Percentiles rank a stretch among this genome's conserved stretches.
Conservation (phyloP, 2,329 filamentous ascomycete genomes). For the Bipolaris victoriae region DNA sequence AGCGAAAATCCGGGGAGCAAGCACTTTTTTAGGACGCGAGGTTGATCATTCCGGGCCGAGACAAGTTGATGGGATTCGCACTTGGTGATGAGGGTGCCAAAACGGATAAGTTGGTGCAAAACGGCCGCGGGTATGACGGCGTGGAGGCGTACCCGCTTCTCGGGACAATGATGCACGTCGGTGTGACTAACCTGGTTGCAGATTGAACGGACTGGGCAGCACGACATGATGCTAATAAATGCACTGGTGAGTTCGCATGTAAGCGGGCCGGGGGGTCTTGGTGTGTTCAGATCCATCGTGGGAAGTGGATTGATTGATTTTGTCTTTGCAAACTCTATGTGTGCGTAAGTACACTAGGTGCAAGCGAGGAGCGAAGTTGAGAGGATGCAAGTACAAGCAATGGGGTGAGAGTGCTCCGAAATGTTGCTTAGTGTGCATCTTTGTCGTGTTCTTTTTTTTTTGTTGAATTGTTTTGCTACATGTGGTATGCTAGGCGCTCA, state of each 20-base stretch:
- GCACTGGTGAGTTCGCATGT: constrained; percentile 11
- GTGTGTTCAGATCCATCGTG: constrained; percentile 3
- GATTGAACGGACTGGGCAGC: constrained; percentile 44
- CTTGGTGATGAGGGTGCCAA: constrained; percentile 5
- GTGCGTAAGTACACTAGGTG: background rate
- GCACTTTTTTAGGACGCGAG: constrained; percentile 1
- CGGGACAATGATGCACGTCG: constrained; percentile 25
- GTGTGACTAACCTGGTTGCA: constrained; percentile 28
- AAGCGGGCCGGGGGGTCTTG: constrained; percentile 9
- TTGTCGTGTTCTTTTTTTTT: background rate
- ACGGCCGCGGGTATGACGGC: constrained; percentile 36
- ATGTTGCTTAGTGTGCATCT: background rate
- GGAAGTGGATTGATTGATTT: background rate
- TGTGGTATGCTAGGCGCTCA: constrained; percentile 3
- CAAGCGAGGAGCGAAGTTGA: background rate
- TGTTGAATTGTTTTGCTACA: constrained; percentile 8
- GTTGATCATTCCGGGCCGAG: constrained; percentile 10
- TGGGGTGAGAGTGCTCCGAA: background rate
- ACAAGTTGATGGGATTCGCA: constrained; percentile 10
- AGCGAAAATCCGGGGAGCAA: background rate
- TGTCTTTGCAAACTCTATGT: background rate
- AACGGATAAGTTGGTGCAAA: constrained; percentile 14
- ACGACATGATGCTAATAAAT: constrained; percentile 35
- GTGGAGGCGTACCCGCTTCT: constrained; percentile 31
- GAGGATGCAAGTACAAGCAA: too few species aligned